Percentiles rank a stretch among this genome's conserved stretches.
Evolutionary conservation across 192 early-diverging fungal species (phyloP).

Genomic region (Pilaira anomala): DNA sequence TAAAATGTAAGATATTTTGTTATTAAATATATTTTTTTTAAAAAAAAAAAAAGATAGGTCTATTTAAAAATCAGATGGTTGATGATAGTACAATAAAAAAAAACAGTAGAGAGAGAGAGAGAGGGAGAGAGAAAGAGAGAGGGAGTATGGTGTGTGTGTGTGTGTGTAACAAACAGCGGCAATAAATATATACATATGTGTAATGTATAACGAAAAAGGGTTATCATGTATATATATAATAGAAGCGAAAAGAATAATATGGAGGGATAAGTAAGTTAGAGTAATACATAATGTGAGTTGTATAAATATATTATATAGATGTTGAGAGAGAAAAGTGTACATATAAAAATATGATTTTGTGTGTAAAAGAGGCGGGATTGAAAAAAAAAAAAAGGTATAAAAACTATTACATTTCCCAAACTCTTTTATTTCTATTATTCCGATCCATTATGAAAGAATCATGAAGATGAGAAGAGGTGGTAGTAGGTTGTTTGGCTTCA

Average conservation of each 20-base stretch:
- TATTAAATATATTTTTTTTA: too few relatives aligned
- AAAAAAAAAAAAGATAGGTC: too few relatives aligned
- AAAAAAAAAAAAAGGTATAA: background rate
- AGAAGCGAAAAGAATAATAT: background rate
- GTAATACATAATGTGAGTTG: too few relatives aligned
- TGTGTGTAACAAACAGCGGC: background rate
- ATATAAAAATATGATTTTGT: too few relatives aligned
- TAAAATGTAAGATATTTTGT: too few relatives aligned
- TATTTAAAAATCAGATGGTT: too few relatives aligned
- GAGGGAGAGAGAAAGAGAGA: background rate
- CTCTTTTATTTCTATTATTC: background rate
- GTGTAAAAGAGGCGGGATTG: too few relatives aligned
- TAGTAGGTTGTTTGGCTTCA: conserved; percentile 12
- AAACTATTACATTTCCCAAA: conserved; percentile 6
- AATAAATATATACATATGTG: background rate
- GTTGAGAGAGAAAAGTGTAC: background rate
- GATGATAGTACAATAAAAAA: background rate
- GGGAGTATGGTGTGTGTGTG: too few relatives aligned
- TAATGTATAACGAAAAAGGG: background rate
- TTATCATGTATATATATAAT: conserved; percentile 12
- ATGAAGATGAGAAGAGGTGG: too few relatives aligned
- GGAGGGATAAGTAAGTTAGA: too few relatives aligned
- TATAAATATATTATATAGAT: background rate
- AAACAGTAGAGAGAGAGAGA: background rate
- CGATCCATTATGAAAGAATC: background rate